Conservation (phyloP, 306 rosid species). For the Senna tora region DNA sequence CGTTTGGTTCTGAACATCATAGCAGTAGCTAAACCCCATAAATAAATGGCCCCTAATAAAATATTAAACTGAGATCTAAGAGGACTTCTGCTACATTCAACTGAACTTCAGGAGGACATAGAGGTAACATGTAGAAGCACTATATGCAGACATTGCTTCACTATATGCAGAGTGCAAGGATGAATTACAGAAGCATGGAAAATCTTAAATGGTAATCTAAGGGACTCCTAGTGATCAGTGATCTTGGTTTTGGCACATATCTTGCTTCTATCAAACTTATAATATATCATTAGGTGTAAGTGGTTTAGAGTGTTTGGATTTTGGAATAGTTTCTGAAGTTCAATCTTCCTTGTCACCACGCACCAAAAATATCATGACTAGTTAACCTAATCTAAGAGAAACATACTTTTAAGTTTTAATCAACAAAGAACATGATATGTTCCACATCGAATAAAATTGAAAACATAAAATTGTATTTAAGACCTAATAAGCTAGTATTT, state of each 20-base stretch:
- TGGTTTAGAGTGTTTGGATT: not conserved
- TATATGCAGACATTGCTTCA: not conserved
- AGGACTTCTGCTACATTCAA: slow-evolving; percentile 10
- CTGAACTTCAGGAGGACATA: not conserved
- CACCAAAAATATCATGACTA: not conserved
- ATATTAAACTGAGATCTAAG: slow-evolving; percentile 18
- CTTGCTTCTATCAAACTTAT: not conserved
- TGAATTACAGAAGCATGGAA: not conserved
- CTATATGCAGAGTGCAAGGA: slow-evolving; percentile 10
- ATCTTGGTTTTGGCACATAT: not conserved
- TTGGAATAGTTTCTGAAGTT: not conserved
- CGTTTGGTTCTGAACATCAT: slow-evolving; percentile 39
- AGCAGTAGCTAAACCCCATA: slow-evolving; percentile 37
- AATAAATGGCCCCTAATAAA: slow-evolving; percentile 24
- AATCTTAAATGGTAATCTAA: not conserved
- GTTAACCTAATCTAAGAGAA: not conserved
- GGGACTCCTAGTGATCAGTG: not conserved
- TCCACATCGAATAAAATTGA: too few species aligned
- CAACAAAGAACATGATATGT: too few species aligned
- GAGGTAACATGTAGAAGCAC: slow-evolving; percentile 3
- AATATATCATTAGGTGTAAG: not conserved
- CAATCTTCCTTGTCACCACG: not conserved
- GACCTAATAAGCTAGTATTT: too few species aligned
- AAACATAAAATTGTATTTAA: too few species aligned
- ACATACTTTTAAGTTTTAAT: not conserved